These are phyloP conservation scores for Spatholobus suberectus DNA, from an alignment of 306 rosid genomes.

Conservation along the genomic window DNA sequence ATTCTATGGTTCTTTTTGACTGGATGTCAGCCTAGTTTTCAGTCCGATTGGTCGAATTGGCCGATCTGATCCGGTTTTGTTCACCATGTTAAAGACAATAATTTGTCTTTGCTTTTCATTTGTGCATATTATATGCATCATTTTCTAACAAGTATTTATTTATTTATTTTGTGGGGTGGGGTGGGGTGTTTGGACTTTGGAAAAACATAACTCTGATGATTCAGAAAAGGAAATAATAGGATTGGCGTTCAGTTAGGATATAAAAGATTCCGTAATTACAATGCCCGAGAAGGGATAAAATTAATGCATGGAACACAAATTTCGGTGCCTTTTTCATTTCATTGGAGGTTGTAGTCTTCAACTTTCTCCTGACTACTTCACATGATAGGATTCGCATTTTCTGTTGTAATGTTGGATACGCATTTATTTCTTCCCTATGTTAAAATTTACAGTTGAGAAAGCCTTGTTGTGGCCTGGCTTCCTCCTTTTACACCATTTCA, in stretches of 20 bases:
- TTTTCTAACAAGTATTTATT: too few species aligned
- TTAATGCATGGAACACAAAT: slow-evolving; percentile 10
- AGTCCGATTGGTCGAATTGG: not conserved
- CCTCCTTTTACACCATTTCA: not conserved
- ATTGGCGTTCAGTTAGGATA: not conserved
- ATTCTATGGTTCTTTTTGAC: not conserved
- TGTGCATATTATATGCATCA: not conserved
- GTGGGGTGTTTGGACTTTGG: too few species aligned
- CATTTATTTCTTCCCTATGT: slow-evolving; percentile 17
- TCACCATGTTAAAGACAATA: not conserved
- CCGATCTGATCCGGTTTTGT: not conserved
- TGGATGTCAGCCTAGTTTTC: not conserved
- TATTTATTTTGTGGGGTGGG: too few species aligned
- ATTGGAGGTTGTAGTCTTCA: slow-evolving; percentile 19
- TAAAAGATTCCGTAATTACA: not conserved
- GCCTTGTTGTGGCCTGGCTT: not conserved
- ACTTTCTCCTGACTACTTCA: slow-evolving; percentile 13
- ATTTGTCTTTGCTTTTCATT: not conserved
- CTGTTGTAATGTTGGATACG: not conserved
- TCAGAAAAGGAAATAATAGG: not conserved
- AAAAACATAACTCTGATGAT: not conserved
- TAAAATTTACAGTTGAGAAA: slow-evolving; percentile 4
- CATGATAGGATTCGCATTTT: slow-evolving; percentile 10
- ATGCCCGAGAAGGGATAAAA: slow-evolving; percentile 3
- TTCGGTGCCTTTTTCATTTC: not conserved